Evolutionary conservation across 148 eudicot genomes (phyloP), one percentile per base, ranked within the genome.

Genomic region (Vaccinium vitisidaea): DNA sequence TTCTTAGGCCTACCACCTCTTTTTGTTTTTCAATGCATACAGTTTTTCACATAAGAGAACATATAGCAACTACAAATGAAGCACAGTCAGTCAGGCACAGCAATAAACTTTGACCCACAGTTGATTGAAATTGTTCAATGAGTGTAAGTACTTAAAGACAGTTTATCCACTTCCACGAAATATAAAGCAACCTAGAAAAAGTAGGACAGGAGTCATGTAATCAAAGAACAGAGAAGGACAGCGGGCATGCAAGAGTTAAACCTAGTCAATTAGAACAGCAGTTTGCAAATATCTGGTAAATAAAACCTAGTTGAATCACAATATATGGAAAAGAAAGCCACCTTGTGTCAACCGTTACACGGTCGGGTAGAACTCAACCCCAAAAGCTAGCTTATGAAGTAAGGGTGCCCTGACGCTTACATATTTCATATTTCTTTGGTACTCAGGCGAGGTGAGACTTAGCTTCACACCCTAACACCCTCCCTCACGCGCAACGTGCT

Each of bases 31-130:
- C 39, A 36, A 50, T 14, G 48, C 67, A 63, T 0, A 61, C 23
- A 58, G 3, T 23, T 23, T 77, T 21, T 49, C n/a, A 18, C 15
- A 80, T 80, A 48, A 80, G 82, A 80, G 61, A 78, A 78, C 80
- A 77, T 25, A 30, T 79, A 25, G 65, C 78, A 75, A 77, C 36
- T 36, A 23, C 16, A 50, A 77, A 77, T 49, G 55, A 76, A 76
- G 79, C 56, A 48, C 39, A 36, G 39, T 32, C 36, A 32, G 36
- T 36, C 10, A 39, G 77, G 77, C n/a, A 74, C 50, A 8, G 23
- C 2, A 39, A 39, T 46, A 43, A 39, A 16, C 32, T 77, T 23
- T 49, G 52, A 43, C 25, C 16, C 5, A 1, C 30, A 49, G 54
- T 50, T 10, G 58, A 77, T 49, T 50, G 80, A 50, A 77, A 77